Percentiles rank a stretch among this genome's conserved stretches.
Evolutionary conservation across 108 stramenopile species (phyloP).

Genomic region (Parmales sp.): DNA sequence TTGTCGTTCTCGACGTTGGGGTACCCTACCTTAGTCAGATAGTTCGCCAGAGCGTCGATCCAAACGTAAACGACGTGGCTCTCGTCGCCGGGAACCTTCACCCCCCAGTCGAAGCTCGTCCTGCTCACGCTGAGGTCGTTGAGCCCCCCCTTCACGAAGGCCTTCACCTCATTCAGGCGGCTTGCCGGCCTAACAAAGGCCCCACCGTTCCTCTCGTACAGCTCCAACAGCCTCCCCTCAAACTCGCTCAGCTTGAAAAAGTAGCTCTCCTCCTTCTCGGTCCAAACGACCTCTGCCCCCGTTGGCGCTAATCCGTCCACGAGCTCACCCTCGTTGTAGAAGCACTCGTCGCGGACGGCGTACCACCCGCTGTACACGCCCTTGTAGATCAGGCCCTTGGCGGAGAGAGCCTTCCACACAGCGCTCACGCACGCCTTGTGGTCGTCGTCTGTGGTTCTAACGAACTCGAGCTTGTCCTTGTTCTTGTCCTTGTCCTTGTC

Average conservation of each 20-base stretch:
- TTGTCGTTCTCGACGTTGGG: constrained; percentile 48
- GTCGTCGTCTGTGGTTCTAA: constrained; percentile 69
- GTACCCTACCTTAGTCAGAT: constrained; percentile 85
- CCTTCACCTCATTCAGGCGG: constrained; percentile 70
- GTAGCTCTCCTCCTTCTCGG: constrained; percentile 90
- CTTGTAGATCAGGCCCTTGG: constrained; percentile 77
- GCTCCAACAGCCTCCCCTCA: constrained; percentile 63
- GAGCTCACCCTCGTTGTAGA: constrained; percentile 83
- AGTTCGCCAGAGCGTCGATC: constrained; percentile 95
- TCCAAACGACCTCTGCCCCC: constrained; percentile 84
- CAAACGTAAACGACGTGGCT: constrained; percentile 96
- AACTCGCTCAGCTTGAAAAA: constrained; percentile 84
- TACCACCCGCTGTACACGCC: constrained; percentile 96
- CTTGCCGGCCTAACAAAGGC: constrained; percentile 79
- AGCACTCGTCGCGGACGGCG: constrained; percentile 92
- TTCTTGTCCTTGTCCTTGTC: neutral
- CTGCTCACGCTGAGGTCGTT: constrained; percentile 80
- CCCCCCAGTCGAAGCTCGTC: constrained; percentile 31
- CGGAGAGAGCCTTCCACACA: constrained; percentile 68
- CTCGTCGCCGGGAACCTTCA: constrained; percentile 78
- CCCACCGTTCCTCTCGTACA: constrained; percentile 59
- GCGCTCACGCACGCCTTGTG: constrained; percentile 67
- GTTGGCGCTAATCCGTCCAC: constrained; percentile 87
- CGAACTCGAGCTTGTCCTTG: neutral
- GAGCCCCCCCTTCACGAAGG: constrained; percentile 76